These are phyloP conservation scores for Solanum piurae DNA, from an alignment of 257 asterid genomes.

Conservation along the genomic window DNA sequence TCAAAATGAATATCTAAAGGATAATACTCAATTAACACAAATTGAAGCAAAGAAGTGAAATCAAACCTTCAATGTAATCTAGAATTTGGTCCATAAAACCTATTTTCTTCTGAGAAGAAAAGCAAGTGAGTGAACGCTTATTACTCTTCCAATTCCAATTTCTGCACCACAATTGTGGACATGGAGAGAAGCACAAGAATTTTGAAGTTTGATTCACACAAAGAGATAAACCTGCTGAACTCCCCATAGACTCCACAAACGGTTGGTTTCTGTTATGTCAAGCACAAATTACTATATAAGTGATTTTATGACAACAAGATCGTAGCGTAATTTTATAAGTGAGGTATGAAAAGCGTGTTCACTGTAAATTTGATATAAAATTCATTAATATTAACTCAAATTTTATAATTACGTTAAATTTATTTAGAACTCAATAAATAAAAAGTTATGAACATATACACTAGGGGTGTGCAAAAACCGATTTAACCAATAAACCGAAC, in stretches of 20 bases:
- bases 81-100: slow-evolving; percentile 87
- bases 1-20: neutral
- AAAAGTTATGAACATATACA: too few species aligned
- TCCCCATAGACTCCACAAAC: neutral
- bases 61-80: slow-evolving; percentile 81
- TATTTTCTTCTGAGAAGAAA: slow-evolving; percentile 72
- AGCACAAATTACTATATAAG: neutral
- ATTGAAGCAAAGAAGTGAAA: neutral
- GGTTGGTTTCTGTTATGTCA: neutral
- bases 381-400: too few species aligned
- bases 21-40: neutral
- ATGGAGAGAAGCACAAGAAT: neutral
- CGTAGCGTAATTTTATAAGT: neutral
- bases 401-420: too few species aligned
- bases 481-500: too few species aligned
- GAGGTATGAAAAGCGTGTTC: neutral
- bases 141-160: neutral
- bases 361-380: too few species aligned
- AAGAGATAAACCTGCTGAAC: neutral
- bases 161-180: neutral
- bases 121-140: slow-evolving; percentile 45
- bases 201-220: neutral
- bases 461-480: too few species aligned
- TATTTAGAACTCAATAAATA: too few species aligned
- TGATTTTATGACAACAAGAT: neutral